Evolutionary conservation across 177 flowering plant species (phyloP).

Genomic region (Vitis hybrid): DNA sequence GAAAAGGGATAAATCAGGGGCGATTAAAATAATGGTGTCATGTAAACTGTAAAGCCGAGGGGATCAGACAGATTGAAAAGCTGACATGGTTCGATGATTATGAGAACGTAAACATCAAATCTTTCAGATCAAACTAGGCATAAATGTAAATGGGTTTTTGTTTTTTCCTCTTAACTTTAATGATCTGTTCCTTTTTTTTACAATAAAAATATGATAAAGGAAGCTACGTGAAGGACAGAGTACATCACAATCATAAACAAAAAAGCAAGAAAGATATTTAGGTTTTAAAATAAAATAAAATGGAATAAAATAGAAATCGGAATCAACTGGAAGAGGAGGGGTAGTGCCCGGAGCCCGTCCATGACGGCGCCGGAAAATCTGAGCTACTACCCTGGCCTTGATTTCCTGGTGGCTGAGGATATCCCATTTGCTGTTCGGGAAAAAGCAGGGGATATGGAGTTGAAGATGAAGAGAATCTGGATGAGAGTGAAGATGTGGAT

Average conservation of each 20-base stretch:
- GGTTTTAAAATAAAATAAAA: background rate
- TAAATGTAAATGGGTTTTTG: conserved; percentile 4
- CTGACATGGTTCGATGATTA: conserved; percentile 1
- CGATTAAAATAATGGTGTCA: background rate
- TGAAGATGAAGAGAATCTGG: conserved; percentile 19
- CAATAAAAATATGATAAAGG: conserved; percentile 4
- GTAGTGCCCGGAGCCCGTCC: conserved; percentile 35
- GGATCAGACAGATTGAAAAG: conserved; percentile 5
- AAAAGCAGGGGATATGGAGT: conserved; percentile 29
- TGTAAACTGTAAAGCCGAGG: background rate
- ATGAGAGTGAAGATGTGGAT: conserved; percentile 13
- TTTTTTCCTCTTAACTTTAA: conserved; percentile 2
- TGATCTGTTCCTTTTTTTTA: conserved; percentile 1
- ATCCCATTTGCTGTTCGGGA: conserved; percentile 23
- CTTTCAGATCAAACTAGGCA: conserved; percentile 5
- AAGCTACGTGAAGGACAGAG: background rate
- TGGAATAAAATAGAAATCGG: background rate
- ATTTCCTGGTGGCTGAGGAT: conserved; percentile 24
- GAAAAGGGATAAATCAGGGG: background rate
- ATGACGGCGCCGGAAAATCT: conserved; percentile 23
- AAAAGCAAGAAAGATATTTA: background rate
- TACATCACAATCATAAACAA: background rate
- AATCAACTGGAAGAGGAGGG: conserved; percentile 28
- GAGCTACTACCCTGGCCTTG: conserved; percentile 19
- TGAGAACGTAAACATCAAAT: conserved; percentile 17